Base-by-base conservation (phyloP, 148 eudicot genomes). In the Rhododendron williamsianum region DNA sequence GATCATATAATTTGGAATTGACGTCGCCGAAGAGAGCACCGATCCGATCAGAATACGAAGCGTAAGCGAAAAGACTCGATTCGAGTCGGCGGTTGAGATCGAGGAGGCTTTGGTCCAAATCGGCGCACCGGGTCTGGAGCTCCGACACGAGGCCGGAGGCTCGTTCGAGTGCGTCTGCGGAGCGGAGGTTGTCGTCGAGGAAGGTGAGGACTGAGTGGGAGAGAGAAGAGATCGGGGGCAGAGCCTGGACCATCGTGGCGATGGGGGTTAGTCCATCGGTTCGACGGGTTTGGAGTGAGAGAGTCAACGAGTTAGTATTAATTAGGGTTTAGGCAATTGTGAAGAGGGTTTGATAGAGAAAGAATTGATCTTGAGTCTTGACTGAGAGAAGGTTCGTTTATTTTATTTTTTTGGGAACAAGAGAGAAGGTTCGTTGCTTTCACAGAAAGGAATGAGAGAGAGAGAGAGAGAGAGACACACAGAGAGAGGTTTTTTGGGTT, bases 211-310 rank as follows among this genome's bases (percentile, higher is more conserved):
- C 85, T 18, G 96, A 80, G 41, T 92, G 85, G 30, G 98, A 96
- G 84, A 94, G 91, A 35, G 91, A 86, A 1, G 92, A 33, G 71
- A 86, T 76, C 71, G 89, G 87, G 43, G 98, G 98, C 51, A 96
- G 87, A 49, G 85, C 8, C 13, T 87, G 85, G 77, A 72, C 74
- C 73, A 54, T 45, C 19, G 74, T 63, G 56, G 76, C 67, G 63
- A 56, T 38, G 21, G 16, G 48, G n/a, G 9, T 85, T 46, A 85
- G 49, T 74, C 71, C 80, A 84, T 54, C n/a, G 81, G 52, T 18
- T 83, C 41, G 15, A 63, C 2, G 2, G 19, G 84, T 67, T 41
- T 45, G 49, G 11, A 48, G 56, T 8, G 54, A 33, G 58, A 27
- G 38, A 16, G 13, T 23, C 73, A 82, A 65, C 65, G 45, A 6